phyloP scores from a whole-genome alignment of 2,329 filamentous ascomycete genomes.

The Cladorrhinum sp. region DNA sequence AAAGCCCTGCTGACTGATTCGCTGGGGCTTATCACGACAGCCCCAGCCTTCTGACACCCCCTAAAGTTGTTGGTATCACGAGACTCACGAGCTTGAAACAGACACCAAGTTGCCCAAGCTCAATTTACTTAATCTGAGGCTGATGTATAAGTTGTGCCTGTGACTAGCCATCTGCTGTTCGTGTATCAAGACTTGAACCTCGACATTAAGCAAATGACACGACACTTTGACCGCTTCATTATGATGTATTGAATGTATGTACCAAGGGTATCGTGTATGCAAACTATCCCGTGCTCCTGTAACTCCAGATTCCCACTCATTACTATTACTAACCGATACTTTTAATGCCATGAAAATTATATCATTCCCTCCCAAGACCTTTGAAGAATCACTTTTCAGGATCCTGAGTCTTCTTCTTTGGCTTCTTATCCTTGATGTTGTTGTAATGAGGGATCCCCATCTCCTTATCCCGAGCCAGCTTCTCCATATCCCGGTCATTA shows the following conservation, averaged over 20 bases:
- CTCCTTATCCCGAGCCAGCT: slow-evolving; percentile 51
- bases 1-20: slow-evolving; percentile 18
- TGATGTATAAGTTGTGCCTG: too few species aligned
- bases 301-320: not conserved
- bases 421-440: slow-evolving; percentile 51
- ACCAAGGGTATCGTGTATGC: slow-evolving; percentile 6
- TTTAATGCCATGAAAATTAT: not conserved
- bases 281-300: not conserved
- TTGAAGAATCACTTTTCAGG: slow-evolving; percentile 28
- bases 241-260: not conserved
- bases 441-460: slow-evolving; percentile 58
- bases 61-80: not conserved
- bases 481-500: slow-evolving; percentile 52
- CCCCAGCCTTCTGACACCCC: not conserved
- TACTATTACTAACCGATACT: not conserved
- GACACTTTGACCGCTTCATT: not conserved
- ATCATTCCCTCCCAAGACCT: not conserved
- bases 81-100: not conserved
- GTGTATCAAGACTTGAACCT: too few species aligned
- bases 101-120: not conserved
- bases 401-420: slow-evolving; percentile 39
- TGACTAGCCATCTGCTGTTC: too few species aligned
- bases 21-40: slow-evolving; percentile 5
- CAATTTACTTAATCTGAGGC: not conserved
- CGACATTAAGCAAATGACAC: not conserved